phyloP scores from a whole-genome alignment of 306 rosid genomes.

The Sicyos baderoa region DNA sequence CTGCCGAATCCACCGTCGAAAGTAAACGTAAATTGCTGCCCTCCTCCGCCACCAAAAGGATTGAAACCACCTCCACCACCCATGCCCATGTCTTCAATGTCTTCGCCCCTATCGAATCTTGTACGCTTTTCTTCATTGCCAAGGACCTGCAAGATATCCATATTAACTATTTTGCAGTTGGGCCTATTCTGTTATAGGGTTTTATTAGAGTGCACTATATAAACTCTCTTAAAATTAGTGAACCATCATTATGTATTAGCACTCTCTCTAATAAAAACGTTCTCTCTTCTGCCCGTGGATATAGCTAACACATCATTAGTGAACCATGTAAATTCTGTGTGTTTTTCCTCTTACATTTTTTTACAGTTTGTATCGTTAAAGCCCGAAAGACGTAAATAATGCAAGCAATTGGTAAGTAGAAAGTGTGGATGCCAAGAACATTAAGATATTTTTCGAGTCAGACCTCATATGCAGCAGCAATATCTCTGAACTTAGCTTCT shows the following conservation, averaged over 20 bases:
- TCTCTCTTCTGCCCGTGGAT: too few relatives aligned
- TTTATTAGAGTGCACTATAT: too few relatives aligned
- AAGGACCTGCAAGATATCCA: slow-evolving; percentile 48
- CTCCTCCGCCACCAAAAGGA: slow-evolving; percentile 82
- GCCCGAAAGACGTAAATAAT: background rate
- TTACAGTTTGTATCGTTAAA: too few relatives aligned
- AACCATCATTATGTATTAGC: too few relatives aligned
- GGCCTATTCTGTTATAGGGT: too few relatives aligned
- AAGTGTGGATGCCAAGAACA: background rate
- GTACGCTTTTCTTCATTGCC: slow-evolving; percentile 86
- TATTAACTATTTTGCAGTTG: background rate
- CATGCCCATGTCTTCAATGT: slow-evolving; percentile 76
- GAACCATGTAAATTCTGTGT: too few relatives aligned
- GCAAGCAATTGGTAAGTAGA: background rate
- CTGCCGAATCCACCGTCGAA: slow-evolving; percentile 44
- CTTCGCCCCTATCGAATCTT: slow-evolving; percentile 91
- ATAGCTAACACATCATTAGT: too few relatives aligned
- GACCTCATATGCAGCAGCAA: slow-evolving; percentile 97
- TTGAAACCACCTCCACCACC: slow-evolving; percentile 74
- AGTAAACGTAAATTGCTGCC: slow-evolving; percentile 60
- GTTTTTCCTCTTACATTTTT: too few relatives aligned
- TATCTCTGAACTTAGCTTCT: slow-evolving; percentile 77
- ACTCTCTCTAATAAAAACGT: too few relatives aligned
- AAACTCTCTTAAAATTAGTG: too few relatives aligned
- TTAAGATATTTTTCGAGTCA: background rate